phyloP scores from a whole-genome alignment of 495 filamentous ascomycete species.

The Daldinia decipiens region DNA sequence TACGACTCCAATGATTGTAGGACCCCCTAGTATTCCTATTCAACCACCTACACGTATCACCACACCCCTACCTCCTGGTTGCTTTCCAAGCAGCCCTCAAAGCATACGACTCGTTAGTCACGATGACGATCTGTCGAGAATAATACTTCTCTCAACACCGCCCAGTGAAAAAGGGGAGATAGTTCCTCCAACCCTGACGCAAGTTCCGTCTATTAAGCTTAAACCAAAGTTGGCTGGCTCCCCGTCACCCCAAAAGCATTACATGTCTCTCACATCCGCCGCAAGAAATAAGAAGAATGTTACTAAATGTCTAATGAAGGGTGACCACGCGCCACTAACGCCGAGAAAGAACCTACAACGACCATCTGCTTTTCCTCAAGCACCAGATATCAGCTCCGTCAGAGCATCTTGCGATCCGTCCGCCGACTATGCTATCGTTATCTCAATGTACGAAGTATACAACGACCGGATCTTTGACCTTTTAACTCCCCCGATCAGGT shows the following conservation, averaged over 20 bases:
- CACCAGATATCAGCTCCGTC: slow-evolving; percentile 78
- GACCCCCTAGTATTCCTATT: slow-evolving; percentile 53
- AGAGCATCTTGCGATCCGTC: slow-evolving; percentile 71
- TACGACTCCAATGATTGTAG: slow-evolving; percentile 83
- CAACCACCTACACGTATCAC: slow-evolving; percentile 42
- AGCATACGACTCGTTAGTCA: slow-evolving; percentile 56
- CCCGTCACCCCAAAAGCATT: slow-evolving; percentile 49
- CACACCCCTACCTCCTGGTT: slow-evolving; percentile 46
- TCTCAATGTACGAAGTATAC: slow-evolving; percentile 99
- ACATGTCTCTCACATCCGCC: slow-evolving; percentile 56
- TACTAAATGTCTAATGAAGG: slow-evolving; percentile 56
- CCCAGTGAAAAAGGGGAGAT: slow-evolving; percentile 26
- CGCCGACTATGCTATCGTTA: slow-evolving; percentile 85
- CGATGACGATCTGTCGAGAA: slow-evolving; percentile 40
- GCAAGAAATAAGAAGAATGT: slow-evolving; percentile 50
- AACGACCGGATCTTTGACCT: slow-evolving; percentile 98
- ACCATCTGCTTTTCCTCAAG: slow-evolving; percentile 71
- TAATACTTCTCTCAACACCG: slow-evolving; percentile 37
- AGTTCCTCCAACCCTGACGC: slow-evolving; percentile 11
- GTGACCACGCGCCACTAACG: slow-evolving; percentile 58
- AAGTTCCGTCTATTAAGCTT: slow-evolving; percentile 35
- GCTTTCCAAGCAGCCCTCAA: slow-evolving; percentile 47
- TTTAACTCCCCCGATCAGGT: slow-evolving; percentile 66
- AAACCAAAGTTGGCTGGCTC: slow-evolving; percentile 44
- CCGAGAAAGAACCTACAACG: slow-evolving; percentile 69